These are phyloP conservation scores for Maudiozyma turicensis DNA, from an alignment of 805 yeast genomes.

Conservation along the genomic window DNA sequence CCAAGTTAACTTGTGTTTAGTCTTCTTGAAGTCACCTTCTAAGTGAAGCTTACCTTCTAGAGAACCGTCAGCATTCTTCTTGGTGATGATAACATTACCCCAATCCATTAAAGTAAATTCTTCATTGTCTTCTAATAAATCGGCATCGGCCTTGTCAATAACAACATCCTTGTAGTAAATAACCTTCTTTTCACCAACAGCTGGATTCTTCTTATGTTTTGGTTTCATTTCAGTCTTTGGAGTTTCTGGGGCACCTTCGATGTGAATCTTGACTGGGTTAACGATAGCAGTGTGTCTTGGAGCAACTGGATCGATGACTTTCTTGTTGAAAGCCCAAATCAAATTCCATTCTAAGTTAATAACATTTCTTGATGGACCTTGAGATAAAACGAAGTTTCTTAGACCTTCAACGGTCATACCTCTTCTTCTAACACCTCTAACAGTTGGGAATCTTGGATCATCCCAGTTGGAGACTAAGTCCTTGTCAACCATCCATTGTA, in stretches of 20 bases:
- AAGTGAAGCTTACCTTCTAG: slow-evolving; percentile 74
- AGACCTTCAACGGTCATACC: slow-evolving; percentile 99
- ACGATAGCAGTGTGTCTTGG: slow-evolving; percentile 88
- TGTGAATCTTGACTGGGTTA: slow-evolving; percentile 59
- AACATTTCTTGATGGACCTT: slow-evolving; percentile 97
- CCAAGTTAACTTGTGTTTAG: slow-evolving; percentile 93
- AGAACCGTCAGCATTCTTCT: slow-evolving; percentile 55
- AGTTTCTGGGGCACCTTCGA: slow-evolving; percentile 50
- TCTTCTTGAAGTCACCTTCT: slow-evolving; percentile 95
- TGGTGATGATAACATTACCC: slow-evolving; percentile 85
- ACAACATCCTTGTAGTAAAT: slow-evolving; percentile 52
- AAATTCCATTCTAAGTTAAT: slow-evolving; percentile 95
- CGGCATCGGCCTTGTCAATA: slow-evolving; percentile 81
- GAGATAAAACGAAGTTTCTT: slow-evolving; percentile 83
- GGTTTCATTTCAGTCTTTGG: slow-evolving; percentile 66
- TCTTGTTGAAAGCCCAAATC: slow-evolving; percentile 96
- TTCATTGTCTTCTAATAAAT: slow-evolving; percentile 68
- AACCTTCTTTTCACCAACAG: slow-evolving; percentile 75
- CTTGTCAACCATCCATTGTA: slow-evolving; percentile 98
- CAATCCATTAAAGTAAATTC: slow-evolving; percentile 98
- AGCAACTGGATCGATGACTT: slow-evolving; percentile 92
- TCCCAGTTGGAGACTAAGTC: slow-evolving; percentile 88
- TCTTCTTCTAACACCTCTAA: slow-evolving; percentile 97
- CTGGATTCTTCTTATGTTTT: slow-evolving; percentile 92
- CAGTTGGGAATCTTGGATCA: slow-evolving; percentile 99